Conservation (phyloP, 2,329 filamentous ascomycete genomes). For the Nigrospora osmanthi region DNA sequence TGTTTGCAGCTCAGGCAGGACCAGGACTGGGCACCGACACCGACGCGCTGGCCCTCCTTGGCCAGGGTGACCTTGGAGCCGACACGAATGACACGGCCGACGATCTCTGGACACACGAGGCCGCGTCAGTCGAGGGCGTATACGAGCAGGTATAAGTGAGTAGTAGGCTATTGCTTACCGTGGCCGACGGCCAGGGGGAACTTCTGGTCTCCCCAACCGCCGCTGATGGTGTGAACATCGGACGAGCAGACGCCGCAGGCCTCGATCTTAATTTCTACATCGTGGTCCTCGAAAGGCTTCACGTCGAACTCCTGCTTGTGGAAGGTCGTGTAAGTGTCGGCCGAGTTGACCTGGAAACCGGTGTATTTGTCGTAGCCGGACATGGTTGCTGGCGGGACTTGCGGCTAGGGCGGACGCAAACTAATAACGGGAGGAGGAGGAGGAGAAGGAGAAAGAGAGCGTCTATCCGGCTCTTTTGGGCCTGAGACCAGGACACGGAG, state of each 20-base stretch:
- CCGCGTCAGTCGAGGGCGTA: too few species aligned
- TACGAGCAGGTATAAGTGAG: not conserved
- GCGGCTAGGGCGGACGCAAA: not conserved
- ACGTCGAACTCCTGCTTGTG: slow-evolving; percentile 70
- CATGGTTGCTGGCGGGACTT: slow-evolving; percentile 22
- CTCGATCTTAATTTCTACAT: slow-evolving; percentile 82
- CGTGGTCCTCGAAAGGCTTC: slow-evolving; percentile 79
- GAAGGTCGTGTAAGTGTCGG: slow-evolving; percentile 50
- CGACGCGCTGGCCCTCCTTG: slow-evolving; percentile 56
- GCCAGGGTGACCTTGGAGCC: slow-evolving; percentile 56
- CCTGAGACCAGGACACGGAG: too few species aligned
- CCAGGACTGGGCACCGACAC: slow-evolving; percentile 61
- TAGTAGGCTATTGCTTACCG: slow-evolving; percentile 31
- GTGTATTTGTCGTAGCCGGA: slow-evolving; percentile 52
- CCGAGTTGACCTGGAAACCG: slow-evolving; percentile 50
- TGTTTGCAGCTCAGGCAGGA: slow-evolving; percentile 58
- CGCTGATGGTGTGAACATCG: slow-evolving; percentile 63
- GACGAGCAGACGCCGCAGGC: slow-evolving; percentile 70
- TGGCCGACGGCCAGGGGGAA: slow-evolving; percentile 50
- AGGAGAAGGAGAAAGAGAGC: too few species aligned
- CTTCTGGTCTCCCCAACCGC: slow-evolving; percentile 48
- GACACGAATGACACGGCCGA: slow-evolving; percentile 61
- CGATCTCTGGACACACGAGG: slow-evolving; percentile 41
- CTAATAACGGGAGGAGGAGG: too few species aligned
- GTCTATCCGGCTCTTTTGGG: too few species aligned